Conservation (phyloP, 306 rosid genomes). For the Acacia acuminata region DNA sequence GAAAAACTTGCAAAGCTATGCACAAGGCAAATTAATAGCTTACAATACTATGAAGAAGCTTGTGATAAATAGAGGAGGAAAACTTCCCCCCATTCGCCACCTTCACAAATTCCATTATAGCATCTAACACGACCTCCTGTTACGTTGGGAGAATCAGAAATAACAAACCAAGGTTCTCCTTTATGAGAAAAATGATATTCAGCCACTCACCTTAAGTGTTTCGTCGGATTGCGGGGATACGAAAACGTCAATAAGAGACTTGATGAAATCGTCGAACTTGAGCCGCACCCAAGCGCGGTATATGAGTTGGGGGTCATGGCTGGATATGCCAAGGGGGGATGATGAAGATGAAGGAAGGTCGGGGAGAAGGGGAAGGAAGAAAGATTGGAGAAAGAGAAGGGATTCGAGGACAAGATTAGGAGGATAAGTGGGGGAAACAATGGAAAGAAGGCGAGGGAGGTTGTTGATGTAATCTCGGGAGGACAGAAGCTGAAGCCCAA, state of each 20-base stretch:
- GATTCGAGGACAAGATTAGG: constrained; percentile 74
- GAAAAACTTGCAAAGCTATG: background rate
- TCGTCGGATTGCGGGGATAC: constrained; percentile 56
- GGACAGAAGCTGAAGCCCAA: constrained; percentile 77
- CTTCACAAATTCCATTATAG: constrained; percentile 83
- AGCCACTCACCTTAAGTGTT: constrained; percentile 47
- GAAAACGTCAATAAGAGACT: constrained; percentile 55
- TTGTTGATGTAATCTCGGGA: constrained; percentile 77
- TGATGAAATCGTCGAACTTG: constrained; percentile 73
- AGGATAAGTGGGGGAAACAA: constrained; percentile 68
- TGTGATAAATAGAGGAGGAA: constrained; percentile 80
- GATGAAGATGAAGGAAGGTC: constrained; percentile 58
- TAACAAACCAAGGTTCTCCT: background rate
- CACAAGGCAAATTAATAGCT: constrained; percentile 29
- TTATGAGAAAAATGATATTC: background rate
- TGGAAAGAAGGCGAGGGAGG: constrained; percentile 74
- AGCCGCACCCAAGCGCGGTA: constrained; percentile 82
- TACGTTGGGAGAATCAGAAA: background rate
- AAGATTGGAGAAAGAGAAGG: constrained; percentile 81
- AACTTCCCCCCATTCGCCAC: constrained; percentile 65
- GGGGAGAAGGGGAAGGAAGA: constrained; percentile 66
- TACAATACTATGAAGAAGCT: constrained; percentile 64
- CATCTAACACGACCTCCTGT: constrained; percentile 78
- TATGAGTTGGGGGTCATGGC: constrained; percentile 60
- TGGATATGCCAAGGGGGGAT: constrained; percentile 24